phyloP scores from a whole-genome alignment of 306 rosid genomes.

The Malus fusca region DNA sequence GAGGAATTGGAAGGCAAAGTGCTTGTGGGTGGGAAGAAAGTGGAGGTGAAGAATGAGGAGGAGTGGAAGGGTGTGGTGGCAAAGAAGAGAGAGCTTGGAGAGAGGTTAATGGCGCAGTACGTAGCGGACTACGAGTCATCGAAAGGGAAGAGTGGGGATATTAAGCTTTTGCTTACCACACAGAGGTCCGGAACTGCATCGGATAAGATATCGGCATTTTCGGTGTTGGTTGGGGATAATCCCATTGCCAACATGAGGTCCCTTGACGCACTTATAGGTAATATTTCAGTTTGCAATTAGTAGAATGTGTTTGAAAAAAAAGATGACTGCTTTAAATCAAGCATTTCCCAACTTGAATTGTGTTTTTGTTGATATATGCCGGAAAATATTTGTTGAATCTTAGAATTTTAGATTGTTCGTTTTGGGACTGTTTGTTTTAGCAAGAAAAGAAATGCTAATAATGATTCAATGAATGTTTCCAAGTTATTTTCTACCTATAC shows the following conservation, averaged over 20 bases:
- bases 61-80: constrained; percentile 67
- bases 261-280: constrained; percentile 81
- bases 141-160: constrained; percentile 79
- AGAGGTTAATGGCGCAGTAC: constrained; percentile 80
- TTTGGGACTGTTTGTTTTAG: background rate
- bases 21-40: constrained; percentile 50
- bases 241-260: constrained; percentile 83
- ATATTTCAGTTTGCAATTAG: background rate
- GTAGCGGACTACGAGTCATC: constrained; percentile 64
- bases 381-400: background rate
- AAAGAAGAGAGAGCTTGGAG: constrained; percentile 66
- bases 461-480: background rate
- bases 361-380: background rate
- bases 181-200: constrained; percentile 95
- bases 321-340: background rate
- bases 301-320: background rate
- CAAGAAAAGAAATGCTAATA: background rate
- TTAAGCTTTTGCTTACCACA: constrained; percentile 71
- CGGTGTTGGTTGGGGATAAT: constrained; percentile 81
- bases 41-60: constrained; percentile 34
- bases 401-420: background rate
- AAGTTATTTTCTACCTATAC: background rate
- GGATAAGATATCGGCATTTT: constrained; percentile 85
- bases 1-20: constrained; percentile 61
- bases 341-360: background rate